phyloP scores from a whole-genome alignment of 2,329 filamentous ascomycete species.

The Pezicula carpinea region DNA sequence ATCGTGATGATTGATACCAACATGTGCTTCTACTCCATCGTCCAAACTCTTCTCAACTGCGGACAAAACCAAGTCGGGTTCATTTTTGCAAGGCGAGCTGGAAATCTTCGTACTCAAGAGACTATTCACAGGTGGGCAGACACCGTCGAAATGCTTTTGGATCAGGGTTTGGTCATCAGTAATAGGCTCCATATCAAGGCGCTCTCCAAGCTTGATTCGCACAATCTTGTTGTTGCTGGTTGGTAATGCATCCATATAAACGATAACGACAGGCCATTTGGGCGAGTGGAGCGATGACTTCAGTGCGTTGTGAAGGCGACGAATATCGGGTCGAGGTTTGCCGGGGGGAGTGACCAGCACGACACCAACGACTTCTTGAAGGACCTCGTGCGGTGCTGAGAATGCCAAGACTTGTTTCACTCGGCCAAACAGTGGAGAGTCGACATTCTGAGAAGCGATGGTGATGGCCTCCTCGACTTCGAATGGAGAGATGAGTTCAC shows the following conservation, averaged over 20 bases:
- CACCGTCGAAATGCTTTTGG: conserved; percentile 44
- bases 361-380: conserved; percentile 52
- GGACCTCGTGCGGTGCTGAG: conserved; percentile 45
- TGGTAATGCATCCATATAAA: conserved; percentile 51
- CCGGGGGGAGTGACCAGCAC: conserved; percentile 44
- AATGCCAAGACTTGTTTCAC: conserved; percentile 48
- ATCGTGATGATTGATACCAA: conserved; percentile 4
- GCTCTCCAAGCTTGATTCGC: conserved; percentile 46
- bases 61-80: conserved; percentile 22
- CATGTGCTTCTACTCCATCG: conserved; percentile 4
- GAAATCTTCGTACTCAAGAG: conserved; percentile 37
- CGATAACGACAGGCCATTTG: conserved; percentile 47
- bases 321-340: conserved; percentile 41
- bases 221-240: conserved; percentile 55
- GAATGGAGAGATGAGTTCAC: conserved; percentile 54
- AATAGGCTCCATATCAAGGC: conserved; percentile 39
- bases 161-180: conserved; percentile 40
- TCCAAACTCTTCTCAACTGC: not conserved
- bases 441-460: conserved; percentile 35
- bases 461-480: conserved; percentile 55
- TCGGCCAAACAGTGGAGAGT: conserved; percentile 40
- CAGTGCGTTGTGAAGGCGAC: conserved; percentile 42
- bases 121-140: conserved; percentile 44
- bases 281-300: conserved; percentile 44
- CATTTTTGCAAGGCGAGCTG: conserved; percentile 29